Evolutionary conservation across 1,284 basidiomycete species (phyloP).

Genomic region (Phaffia rhodozyma): DNA sequence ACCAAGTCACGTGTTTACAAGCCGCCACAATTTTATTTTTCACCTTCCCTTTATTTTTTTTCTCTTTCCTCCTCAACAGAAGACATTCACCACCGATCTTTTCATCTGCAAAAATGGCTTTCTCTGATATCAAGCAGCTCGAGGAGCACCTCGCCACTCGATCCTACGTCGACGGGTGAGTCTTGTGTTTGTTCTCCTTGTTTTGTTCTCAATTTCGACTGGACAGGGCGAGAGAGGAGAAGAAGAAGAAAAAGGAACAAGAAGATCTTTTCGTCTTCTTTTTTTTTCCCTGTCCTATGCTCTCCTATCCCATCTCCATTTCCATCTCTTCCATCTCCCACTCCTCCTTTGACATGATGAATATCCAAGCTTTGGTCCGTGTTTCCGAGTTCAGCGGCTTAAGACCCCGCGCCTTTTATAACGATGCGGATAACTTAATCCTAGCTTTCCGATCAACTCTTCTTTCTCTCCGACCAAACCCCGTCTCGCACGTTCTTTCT

Average conservation of each 20-base stretch:
- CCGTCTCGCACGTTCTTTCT: conserved; percentile 18
- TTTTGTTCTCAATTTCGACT: conserved; percentile 2
- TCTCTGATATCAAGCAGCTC: conserved; percentile 57
- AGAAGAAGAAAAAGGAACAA: background rate
- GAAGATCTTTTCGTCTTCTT: background rate
- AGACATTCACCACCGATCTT: too few relatives aligned
- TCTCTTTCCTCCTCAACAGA: background rate
- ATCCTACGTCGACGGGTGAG: conserved; percentile 88
- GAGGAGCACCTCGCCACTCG: conserved; percentile 71
- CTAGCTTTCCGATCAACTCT: conserved; percentile 65
- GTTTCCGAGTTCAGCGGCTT: conserved; percentile 15
- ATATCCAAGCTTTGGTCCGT: conserved; percentile 18
- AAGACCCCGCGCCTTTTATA: conserved; percentile 18
- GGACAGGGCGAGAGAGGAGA: background rate
- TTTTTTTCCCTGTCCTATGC: background rate
- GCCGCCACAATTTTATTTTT: background rate
- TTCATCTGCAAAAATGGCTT: conserved; percentile 44
- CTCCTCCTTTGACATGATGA: conserved; percentile 19
- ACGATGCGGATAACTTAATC: conserved; percentile 32
- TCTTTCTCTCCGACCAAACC: conserved; percentile 20
- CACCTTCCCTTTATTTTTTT: background rate
- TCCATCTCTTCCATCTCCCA: conserved; percentile 17
- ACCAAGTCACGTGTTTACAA: background rate
- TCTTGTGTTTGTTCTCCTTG: conserved; percentile 21
- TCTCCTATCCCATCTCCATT: conserved; percentile 15